These are phyloP conservation scores for Gyrodon lividus DNA, from an alignment of 768 basidiomycete species.

Conservation along the genomic window DNA sequence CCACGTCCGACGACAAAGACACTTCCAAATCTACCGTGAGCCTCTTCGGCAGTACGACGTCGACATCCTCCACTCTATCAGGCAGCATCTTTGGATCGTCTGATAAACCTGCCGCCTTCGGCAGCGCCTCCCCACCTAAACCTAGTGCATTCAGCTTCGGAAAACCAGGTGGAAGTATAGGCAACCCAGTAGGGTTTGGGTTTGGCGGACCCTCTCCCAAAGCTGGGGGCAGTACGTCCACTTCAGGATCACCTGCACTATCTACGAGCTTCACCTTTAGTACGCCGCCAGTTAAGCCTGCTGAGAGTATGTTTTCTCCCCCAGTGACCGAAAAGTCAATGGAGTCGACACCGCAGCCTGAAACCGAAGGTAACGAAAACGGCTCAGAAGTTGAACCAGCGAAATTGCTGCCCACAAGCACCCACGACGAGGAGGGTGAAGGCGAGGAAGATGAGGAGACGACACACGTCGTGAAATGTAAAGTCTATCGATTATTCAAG, in stretches of 20 bases:
- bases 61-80: slow-evolving; percentile 10
- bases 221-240: slow-evolving; percentile 19
- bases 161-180: slow-evolving; percentile 46
- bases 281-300: slow-evolving; percentile 16
- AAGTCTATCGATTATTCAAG: slow-evolving; percentile 61
- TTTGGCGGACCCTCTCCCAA: slow-evolving; percentile 32
- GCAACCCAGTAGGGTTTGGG: slow-evolving; percentile 64
- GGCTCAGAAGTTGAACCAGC: slow-evolving; percentile 30
- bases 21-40: slow-evolving; percentile 10
- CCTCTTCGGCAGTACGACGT: slow-evolving; percentile 20
- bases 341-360: slow-evolving; percentile 32
- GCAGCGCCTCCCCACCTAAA: slow-evolving; percentile 28
- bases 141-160: slow-evolving; percentile 28
- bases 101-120: slow-evolving; percentile 29
- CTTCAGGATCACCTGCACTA: slow-evolving; percentile 4
- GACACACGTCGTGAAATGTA: slow-evolving; percentile 52
- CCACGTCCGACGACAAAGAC: slow-evolving; percentile 12
- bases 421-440: slow-evolving; percentile 69
- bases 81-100: slow-evolving; percentile 22
- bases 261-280: slow-evolving; percentile 26
- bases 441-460: slow-evolving; percentile 84
- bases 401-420: slow-evolving; percentile 24
- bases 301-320: slow-evolving; percentile 27
- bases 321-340: slow-evolving; percentile 27
- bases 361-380: slow-evolving; percentile 22